Conservation (phyloP, 192 early-diverging fungal species). For the Podila clonocystis region DNA sequence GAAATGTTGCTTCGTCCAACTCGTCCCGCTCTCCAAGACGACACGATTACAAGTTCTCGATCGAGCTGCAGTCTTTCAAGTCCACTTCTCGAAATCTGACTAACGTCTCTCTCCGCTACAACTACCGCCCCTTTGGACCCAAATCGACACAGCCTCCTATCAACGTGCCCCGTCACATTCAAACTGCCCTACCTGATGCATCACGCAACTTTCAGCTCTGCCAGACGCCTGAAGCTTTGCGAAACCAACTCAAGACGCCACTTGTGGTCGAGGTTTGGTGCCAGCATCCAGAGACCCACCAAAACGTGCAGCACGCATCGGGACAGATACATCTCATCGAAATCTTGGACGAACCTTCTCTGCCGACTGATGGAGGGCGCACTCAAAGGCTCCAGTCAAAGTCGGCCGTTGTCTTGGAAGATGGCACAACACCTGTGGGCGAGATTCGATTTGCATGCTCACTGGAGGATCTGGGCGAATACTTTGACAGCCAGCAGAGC, state of each 20-base stretch:
- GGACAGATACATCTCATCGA: constrained; percentile 47
- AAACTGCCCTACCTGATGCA: constrained; percentile 24
- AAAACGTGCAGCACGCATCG: constrained; percentile 36
- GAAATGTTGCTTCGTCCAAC: constrained; percentile 20
- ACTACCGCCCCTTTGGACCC: constrained; percentile 49
- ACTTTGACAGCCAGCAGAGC: constrained; percentile 53
- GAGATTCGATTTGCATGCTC: constrained; percentile 48
- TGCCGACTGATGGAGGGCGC: constrained; percentile 21
- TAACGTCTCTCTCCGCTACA: constrained; percentile 46
- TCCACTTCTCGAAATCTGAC: constrained; percentile 19
- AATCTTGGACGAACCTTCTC: constrained; percentile 23
- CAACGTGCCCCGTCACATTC: constrained; percentile 27
- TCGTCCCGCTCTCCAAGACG: constrained; percentile 39
- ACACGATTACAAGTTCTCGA: constrained; percentile 53
- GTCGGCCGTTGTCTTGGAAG: constrained; percentile 22
- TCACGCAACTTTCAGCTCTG: constrained; percentile 46
- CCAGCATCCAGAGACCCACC: constrained; percentile 36
- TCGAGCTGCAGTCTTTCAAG: constrained; percentile 47
- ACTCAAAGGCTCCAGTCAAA: constrained; percentile 32
- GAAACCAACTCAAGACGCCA: constrained; percentile 44
- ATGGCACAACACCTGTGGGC: constrained; percentile 24
- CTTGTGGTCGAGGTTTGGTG: constrained; percentile 47
- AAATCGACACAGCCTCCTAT: constrained; percentile 46
- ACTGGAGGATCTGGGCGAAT: constrained; percentile 48
- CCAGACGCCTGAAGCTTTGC: constrained; percentile 44